Percentiles rank a stretch among this genome's conserved stretches.
Evolutionary conservation across 495 filamentous ascomycete genomes (phyloP).

Genomic region (Immersiella caudata): DNA sequence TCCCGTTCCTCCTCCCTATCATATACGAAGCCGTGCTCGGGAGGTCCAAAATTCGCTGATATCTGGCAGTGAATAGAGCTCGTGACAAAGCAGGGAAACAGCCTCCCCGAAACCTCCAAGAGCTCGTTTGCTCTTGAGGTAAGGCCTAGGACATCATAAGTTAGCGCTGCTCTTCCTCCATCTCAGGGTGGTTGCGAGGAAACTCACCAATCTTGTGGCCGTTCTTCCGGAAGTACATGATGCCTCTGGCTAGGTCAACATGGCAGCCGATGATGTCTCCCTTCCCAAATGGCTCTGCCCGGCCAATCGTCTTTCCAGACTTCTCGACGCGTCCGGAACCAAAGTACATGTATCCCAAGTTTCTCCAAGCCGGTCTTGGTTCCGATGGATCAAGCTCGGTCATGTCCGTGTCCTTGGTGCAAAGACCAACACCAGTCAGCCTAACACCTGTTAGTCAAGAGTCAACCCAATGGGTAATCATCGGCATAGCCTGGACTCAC

Average conservation of each 20-base stretch:
- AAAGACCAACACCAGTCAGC: neutral
- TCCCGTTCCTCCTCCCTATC: slow-evolving; percentile 4
- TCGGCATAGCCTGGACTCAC: neutral
- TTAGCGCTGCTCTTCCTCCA: neutral
- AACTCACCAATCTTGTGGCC: slow-evolving; percentile 5
- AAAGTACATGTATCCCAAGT: slow-evolving; percentile 2
- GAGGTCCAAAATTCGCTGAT: neutral
- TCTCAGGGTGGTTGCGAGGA: neutral
- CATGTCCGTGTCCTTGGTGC: neutral
- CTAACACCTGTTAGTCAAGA: neutral
- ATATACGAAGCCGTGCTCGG: neutral
- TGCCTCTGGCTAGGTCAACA: slow-evolving; percentile 4
- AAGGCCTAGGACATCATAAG: neutral
- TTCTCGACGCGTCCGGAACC: neutral
- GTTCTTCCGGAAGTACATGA: slow-evolving; percentile 13
- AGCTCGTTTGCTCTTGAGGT: neutral
- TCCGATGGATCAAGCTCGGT: neutral
- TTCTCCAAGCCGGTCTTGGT: neutral
- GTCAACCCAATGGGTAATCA: neutral
- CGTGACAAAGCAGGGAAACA: slow-evolving; percentile 3
- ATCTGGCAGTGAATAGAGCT: neutral
- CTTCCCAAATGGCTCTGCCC: neutral
- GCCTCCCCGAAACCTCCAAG: slow-evolving; percentile 3
- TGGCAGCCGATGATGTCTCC: slow-evolving; percentile 17
- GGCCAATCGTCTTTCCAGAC: neutral